These are phyloP conservation scores for Tetrahymena thermophila DNA, from an alignment of 73 alveolate genomes.

Conservation along the genomic window DNA sequence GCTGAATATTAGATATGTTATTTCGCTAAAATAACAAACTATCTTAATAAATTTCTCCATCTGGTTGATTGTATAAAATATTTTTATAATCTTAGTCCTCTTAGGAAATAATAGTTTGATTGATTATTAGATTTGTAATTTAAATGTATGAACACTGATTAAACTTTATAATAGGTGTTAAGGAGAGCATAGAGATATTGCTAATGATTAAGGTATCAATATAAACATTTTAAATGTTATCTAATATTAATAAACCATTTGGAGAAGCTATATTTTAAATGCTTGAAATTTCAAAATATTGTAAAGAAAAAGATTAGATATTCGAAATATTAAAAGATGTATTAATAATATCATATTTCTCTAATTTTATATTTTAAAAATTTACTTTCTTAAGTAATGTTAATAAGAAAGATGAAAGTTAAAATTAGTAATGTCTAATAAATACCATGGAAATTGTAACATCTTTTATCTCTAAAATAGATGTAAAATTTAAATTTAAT, in stretches of 20 bases:
- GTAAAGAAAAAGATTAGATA: background rate
- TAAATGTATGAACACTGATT: background rate
- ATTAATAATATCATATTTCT: too few relatives aligned
- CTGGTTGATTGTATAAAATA: background rate
- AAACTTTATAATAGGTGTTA: background rate
- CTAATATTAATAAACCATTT: background rate
- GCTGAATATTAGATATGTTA: background rate
- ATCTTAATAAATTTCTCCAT: background rate
- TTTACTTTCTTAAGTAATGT: background rate
- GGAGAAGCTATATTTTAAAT: background rate
- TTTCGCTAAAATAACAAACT: too few relatives aligned
- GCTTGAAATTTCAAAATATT: too few relatives aligned
- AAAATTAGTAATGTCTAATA: background rate
- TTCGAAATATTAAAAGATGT: background rate
- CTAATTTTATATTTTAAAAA: background rate
- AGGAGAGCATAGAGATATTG: background rate
- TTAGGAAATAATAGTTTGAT: background rate
- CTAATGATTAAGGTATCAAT: background rate
- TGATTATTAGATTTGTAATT: too few relatives aligned
- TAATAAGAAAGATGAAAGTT: background rate
- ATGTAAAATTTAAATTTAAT: too few relatives aligned
- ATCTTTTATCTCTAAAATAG: too few relatives aligned
- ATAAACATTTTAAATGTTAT: background rate
- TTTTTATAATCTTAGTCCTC: background rate
- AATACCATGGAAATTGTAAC: background rate